A percentile compares a stretch with the other conserved stretches of the same genome.
Conservation (phyloP, 805 yeast species). For the Metschnikowia kunwiensis region DNA sequence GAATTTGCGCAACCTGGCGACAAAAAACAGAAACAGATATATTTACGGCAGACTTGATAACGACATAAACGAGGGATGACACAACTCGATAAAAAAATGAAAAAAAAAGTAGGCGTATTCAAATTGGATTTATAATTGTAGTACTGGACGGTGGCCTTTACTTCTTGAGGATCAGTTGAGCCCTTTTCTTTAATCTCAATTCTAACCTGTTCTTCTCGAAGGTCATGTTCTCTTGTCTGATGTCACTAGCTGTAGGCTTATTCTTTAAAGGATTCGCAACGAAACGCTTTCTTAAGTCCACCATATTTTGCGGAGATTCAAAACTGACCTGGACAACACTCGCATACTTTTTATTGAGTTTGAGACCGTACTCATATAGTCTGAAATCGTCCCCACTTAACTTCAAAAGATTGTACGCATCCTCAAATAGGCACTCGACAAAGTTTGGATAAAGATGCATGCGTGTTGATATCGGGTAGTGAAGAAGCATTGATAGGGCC, state of each 20-base stretch:
- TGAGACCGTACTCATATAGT: slow-evolving; percentile 39
- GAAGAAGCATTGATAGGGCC: slow-evolving; percentile 46
- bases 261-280: too few species aligned
- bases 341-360: slow-evolving; percentile 40
- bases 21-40: too few species aligned
- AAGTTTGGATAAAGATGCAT: slow-evolving; percentile 19
- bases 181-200: slow-evolving; percentile 46
- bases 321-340: slow-evolving; percentile 31
- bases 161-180: slow-evolving; percentile 13
- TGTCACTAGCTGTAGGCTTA: not conserved
- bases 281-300: too few species aligned
- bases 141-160: too few species aligned
- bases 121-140: too few species aligned
- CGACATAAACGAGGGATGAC: too few species aligned
- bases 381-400: slow-evolving; percentile 35
- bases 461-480: slow-evolving; percentile 41
- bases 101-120: too few species aligned
- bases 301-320: slow-evolving; percentile 1
- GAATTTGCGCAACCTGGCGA: too few species aligned
- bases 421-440: slow-evolving; percentile 27
- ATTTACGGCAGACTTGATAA: too few species aligned
- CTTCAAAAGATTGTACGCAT: slow-evolving; percentile 33
- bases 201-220: slow-evolving; percentile 47
- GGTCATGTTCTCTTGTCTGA: slow-evolving; percentile 25
- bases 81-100: too few species aligned